A percentile compares a stretch with the other conserved stretches of the same genome.
Conservation (phyloP, 2,329 filamentous ascomycete species). For the Arthroderma sp. region DNA sequence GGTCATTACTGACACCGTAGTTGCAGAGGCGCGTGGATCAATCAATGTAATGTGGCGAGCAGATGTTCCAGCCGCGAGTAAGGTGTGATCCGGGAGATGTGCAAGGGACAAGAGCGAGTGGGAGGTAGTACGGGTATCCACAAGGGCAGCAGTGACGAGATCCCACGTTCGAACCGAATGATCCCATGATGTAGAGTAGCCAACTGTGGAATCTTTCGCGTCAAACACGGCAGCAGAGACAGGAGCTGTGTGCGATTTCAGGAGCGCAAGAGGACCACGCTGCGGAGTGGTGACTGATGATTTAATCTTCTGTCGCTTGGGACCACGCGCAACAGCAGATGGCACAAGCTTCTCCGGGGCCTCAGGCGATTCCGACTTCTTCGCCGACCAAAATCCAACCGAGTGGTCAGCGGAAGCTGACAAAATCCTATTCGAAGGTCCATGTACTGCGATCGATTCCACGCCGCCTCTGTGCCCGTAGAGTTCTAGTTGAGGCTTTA, state of each 20-base stretch:
- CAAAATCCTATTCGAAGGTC: constrained; percentile 61
- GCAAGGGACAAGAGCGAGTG: constrained; percentile 70
- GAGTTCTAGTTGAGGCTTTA: constrained; percentile 66
- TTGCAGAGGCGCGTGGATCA: constrained; percentile 69
- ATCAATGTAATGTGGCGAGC: constrained; percentile 84
- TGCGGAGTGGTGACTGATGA: constrained; percentile 48
- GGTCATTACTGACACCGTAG: constrained; percentile 73
- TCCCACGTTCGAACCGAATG: constrained; percentile 86
- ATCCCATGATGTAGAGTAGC: constrained; percentile 83
- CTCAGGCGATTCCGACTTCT: constrained; percentile 59
- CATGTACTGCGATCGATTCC: constrained; percentile 61
- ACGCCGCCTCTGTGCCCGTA: constrained; percentile 68
- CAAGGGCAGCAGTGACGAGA: constrained; percentile 62
- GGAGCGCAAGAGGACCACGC: constrained; percentile 63
- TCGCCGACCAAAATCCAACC: constrained; percentile 79
- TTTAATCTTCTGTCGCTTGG: constrained; percentile 66
- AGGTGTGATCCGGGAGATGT: constrained; percentile 52
- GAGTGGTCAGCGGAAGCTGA: constrained; percentile 73
- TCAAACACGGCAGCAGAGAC: constrained; percentile 78
- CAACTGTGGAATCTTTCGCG: constrained; percentile 69
- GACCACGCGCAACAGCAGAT: constrained; percentile 45
- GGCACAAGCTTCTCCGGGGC: constrained; percentile 59
- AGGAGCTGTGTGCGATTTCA: constrained; percentile 57
- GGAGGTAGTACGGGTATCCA: constrained; percentile 70
- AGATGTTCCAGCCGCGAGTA: constrained; percentile 63